Conservation (phyloP, 164 flowering plant species). For the Saururus chinensis region DNA sequence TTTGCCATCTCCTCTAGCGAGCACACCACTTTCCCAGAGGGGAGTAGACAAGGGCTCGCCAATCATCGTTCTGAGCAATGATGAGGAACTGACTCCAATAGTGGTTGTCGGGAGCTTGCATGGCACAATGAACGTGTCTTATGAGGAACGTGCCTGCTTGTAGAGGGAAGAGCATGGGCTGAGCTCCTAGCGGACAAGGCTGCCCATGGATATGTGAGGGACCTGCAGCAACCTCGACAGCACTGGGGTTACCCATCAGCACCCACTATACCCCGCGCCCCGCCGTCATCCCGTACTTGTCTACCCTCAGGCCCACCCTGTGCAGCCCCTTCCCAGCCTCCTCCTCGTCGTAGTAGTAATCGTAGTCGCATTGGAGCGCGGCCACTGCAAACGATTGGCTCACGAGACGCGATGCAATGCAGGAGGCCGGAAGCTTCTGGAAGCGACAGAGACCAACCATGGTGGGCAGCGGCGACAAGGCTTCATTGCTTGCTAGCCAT, state of each 20-base stretch:
- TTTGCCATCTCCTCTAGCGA: too few species aligned
- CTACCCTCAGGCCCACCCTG: slow-evolving; percentile 9
- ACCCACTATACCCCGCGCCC: slow-evolving; percentile 84
- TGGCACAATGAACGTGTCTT: too few species aligned
- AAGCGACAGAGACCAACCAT: slow-evolving; percentile 19
- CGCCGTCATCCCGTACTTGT: slow-evolving; percentile 15
- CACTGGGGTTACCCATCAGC: slow-evolving; percentile 64
- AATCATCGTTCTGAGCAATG: too few species aligned
- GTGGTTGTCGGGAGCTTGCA: too few species aligned
- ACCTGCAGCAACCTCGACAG: slow-evolving; percentile 82
- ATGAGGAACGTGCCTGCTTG: slow-evolving; percentile 42
- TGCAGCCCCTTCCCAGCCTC: slow-evolving; percentile 2
- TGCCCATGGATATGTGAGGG: slow-evolving; percentile 87
- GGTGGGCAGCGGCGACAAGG: not conserved
- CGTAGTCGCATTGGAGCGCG: slow-evolving; percentile 17
- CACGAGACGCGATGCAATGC: not conserved
- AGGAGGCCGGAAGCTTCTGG: slow-evolving; percentile 1
- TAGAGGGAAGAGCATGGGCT: slow-evolving; percentile 66
- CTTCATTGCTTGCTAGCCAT: too few species aligned
- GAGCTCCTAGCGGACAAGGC: slow-evolving; percentile 79
- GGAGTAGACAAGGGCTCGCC: too few species aligned
- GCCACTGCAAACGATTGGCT: slow-evolving; percentile 18
- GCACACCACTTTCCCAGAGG: too few species aligned
- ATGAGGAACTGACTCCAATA: too few species aligned
- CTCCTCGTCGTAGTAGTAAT: slow-evolving; percentile 16